Conservation (phyloP, 2,329 filamentous ascomycete species). For the Cercospora citrullina region DNA sequence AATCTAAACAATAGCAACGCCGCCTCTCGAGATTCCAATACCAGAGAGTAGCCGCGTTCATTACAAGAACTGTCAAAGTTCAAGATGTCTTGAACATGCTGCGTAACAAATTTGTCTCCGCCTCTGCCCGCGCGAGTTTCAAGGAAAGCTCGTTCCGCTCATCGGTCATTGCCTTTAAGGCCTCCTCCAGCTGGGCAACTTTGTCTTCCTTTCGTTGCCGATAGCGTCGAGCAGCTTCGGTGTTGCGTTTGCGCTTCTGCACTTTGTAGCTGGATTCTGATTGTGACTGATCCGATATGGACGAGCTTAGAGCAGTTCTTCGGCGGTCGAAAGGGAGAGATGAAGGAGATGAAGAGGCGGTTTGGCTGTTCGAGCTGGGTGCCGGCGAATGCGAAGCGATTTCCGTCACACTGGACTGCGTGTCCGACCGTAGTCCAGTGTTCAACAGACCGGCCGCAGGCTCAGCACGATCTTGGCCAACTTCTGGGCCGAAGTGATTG, state of each 20-base stretch:
- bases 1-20: not conserved
- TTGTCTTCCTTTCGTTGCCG: conserved; percentile 70
- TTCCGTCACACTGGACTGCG: not conserved
- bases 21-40: not conserved
- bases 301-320: conserved; percentile 3
- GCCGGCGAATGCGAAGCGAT: not conserved
- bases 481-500: not conserved
- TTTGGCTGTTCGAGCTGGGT: not conserved
- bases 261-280: conserved; percentile 20
- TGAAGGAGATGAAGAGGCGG: not conserved
- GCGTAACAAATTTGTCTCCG: conserved; percentile 60
- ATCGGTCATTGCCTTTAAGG: conserved; percentile 58
- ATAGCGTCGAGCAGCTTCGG: conserved; percentile 69
- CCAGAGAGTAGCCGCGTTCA: not conserved
- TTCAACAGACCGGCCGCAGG: not conserved
- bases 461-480: not conserved
- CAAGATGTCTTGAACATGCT: conserved; percentile 26
- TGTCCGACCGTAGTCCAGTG: not conserved
- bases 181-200: conserved; percentile 61
- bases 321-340: not conserved
- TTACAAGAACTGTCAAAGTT: not conserved
- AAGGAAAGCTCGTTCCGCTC: conserved; percentile 66
- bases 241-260: conserved; percentile 66
- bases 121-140: conserved; percentile 63
- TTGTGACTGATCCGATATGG: conserved; percentile 13